These are phyloP conservation scores for Endotrypanum monterogeii DNA, from an alignment of 208 protist species.

Conservation along the genomic window DNA sequence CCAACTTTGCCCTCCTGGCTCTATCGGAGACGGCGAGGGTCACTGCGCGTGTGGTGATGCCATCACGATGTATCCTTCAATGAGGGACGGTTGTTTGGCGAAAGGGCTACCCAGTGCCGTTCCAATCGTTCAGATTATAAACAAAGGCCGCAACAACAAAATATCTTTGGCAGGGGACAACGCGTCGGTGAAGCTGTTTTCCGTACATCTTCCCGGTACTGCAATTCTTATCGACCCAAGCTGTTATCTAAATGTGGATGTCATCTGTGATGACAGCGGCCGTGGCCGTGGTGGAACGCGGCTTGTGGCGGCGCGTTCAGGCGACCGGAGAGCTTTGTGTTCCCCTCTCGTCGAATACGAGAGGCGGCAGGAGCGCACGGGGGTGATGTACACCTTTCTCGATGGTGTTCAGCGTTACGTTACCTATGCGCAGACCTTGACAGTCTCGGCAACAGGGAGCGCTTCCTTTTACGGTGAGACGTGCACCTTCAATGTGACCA, in stretches of 20 bases:
- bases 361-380: constrained; percentile 32
- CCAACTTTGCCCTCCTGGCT: constrained; percentile 23
- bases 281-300: constrained; percentile 24
- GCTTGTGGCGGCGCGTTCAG: constrained; percentile 18
- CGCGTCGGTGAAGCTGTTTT: constrained; percentile 19
- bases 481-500: constrained; percentile 21
- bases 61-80: constrained; percentile 17
- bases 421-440: constrained; percentile 34
- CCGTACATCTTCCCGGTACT: constrained; percentile 27
- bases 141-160: background rate
- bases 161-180: constrained; percentile 16
- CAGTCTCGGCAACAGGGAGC: constrained; percentile 18
- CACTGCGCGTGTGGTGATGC: constrained; percentile 37
- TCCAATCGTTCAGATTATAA: constrained; percentile 8
- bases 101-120: constrained; percentile 18
- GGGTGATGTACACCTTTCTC: constrained; percentile 6
- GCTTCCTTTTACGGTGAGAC: constrained; percentile 33
- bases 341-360: constrained; percentile 28
- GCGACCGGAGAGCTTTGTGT: constrained; percentile 17
- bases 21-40: constrained; percentile 29
- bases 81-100: constrained; percentile 23
- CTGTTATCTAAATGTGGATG: constrained; percentile 27
- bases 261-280: constrained; percentile 17
- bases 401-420: constrained; percentile 12
- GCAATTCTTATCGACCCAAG: constrained; percentile 23